Evolutionary conservation across 129 eudicot species (phyloP).

Genomic region (Escallonia herrerae): DNA sequence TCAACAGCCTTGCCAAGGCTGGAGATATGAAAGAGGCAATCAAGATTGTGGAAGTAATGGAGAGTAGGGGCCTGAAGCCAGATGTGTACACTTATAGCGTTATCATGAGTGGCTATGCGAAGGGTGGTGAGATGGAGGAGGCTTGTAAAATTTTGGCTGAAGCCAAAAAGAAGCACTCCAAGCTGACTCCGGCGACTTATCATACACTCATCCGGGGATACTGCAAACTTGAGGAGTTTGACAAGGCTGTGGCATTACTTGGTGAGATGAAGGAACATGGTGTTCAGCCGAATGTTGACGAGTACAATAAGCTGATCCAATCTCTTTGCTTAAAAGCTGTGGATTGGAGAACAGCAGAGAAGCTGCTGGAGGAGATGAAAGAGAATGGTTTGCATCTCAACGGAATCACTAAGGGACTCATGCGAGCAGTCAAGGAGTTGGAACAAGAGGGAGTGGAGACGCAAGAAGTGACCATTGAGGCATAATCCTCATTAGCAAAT

Average conservation of each 20-base stretch:
- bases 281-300: slow-evolving; percentile 51
- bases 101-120: slow-evolving; percentile 68
- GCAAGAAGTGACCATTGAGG: slow-evolving; percentile 20
- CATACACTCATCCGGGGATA: slow-evolving; percentile 80
- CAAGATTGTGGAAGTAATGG: slow-evolving; percentile 47
- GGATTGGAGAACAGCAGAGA: slow-evolving; percentile 78
- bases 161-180: slow-evolving; percentile 59
- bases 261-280: slow-evolving; percentile 69
- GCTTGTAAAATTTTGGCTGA: slow-evolving; percentile 56
- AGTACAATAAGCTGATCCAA: slow-evolving; percentile 67
- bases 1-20: slow-evolving; percentile 47
- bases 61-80: slow-evolving; percentile 76
- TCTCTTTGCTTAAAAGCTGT: slow-evolving; percentile 76
- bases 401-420: slow-evolving; percentile 64
- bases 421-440: slow-evolving; percentile 73
- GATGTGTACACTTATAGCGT: slow-evolving; percentile 74
- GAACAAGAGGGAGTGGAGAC: slow-evolving; percentile 40
- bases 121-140: slow-evolving; percentile 63
- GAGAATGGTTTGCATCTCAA: slow-evolving; percentile 56
- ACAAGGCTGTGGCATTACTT: slow-evolving; percentile 55
- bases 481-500: slow-evolving; percentile 21
- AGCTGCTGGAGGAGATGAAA: slow-evolving; percentile 59
- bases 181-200: slow-evolving; percentile 54
- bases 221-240: slow-evolving; percentile 64
- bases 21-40: slow-evolving; percentile 61